Evolutionary conservation across 2,329 filamentous ascomycete genomes (phyloP), one percentile per base, ranked within the genome.

Genomic region (Tolypocladium album): DNA sequence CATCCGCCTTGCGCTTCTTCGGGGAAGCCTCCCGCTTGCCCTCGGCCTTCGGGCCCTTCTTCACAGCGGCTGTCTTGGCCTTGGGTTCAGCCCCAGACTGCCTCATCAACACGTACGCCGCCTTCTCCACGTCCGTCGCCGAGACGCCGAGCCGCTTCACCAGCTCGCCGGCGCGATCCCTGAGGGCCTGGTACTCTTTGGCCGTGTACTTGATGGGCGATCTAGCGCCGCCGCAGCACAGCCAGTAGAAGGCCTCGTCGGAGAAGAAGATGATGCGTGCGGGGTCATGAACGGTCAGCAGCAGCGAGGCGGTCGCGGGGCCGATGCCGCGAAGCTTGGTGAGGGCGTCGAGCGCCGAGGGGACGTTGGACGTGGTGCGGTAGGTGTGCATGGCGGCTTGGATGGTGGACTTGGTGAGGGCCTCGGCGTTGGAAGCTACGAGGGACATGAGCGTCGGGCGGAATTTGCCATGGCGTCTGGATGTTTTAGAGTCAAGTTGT

Each of bases 221-320:
- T 59, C 75, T 79, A 47, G 75, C 73, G 0, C 79, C 78, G n/a
- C 72, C 70, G 68, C 81, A 83, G 67, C 83, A 83, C 7, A 88
- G 73, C 88, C 88, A 93, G 64, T 86, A 81, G 68, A 86, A 93
- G 4, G 87, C 79, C 72, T 94, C 90, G 68, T 95, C 90, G 2
- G 86, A 88, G 73, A 93, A 93, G 77, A 93, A 93, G 1, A 89
- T 81, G 56, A 86, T 78, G 15, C 74, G 72, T 0, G 76, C 71
- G 0, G 86, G 80, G 61, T 85, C 80, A 64, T 85, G 81, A 5
- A 88, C 82, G 5, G 86, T 82, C 3, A 94, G 79, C 1, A 93
- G 74, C 39, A 94, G 80, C 1, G 88, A 90, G 0, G 88, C 89
- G 0, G 89, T 93, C 9, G 90, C 90, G 1, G 90, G 89, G 0